Conservation (phyloP, 495 filamentous ascomycete species). For the Talaromyces nanjingensis region DNA sequence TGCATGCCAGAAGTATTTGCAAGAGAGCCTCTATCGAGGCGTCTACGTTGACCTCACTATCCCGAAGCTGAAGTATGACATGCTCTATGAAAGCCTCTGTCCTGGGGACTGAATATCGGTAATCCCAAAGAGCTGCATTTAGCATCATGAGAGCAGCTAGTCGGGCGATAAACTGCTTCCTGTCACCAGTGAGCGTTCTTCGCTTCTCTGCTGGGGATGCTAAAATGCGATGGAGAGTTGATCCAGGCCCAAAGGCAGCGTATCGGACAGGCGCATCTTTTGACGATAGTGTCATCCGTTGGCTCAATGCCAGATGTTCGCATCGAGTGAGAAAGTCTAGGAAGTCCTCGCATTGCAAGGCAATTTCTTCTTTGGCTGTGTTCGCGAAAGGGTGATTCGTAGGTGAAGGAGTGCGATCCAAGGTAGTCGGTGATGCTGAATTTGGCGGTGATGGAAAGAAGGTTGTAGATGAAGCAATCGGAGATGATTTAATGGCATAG, state of each 20-base stretch:
- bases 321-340: constrained; percentile 31
- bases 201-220: constrained; percentile 23
- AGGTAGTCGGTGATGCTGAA: constrained; percentile 16
- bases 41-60: constrained; percentile 31
- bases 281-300: constrained; percentile 13
- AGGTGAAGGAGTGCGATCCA: constrained; percentile 6
- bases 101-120: constrained; percentile 21
- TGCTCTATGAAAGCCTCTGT: constrained; percentile 26
- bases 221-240: constrained; percentile 24
- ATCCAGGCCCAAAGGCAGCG: constrained; percentile 19
- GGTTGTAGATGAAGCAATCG: background rate
- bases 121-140: constrained; percentile 37
- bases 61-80: constrained; percentile 21
- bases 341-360: constrained; percentile 30
- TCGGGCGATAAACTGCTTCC: constrained; percentile 32
- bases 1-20: constrained; percentile 33
- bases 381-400: background rate
- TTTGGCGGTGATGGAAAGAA: constrained; percentile 20
- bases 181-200: constrained; percentile 24
- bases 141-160: constrained; percentile 27
- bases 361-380: constrained; percentile 23
- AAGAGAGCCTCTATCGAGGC: constrained; percentile 32
- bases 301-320: constrained; percentile 27
- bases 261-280: constrained; percentile 16
- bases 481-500: background rate